phyloP scores from a whole-genome alignment of 2,329 filamentous ascomycete species.

The Aureobasidium namibiae region DNA sequence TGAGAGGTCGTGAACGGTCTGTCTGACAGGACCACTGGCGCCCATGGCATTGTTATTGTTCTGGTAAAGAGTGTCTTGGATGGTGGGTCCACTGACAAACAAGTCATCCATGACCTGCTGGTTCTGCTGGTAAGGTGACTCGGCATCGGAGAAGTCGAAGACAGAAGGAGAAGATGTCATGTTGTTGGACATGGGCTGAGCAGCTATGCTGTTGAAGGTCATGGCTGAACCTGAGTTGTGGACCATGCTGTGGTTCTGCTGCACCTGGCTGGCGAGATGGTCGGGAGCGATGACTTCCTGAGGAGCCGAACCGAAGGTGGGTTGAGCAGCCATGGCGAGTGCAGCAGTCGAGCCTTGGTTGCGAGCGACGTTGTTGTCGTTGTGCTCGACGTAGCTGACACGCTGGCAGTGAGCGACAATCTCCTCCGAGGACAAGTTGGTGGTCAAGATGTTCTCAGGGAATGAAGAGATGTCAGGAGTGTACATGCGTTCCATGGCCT shows the following conservation, averaged over 20 bases:
- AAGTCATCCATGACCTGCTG: neutral
- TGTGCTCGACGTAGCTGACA: conserved; percentile 21
- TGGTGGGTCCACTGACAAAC: neutral
- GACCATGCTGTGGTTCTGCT: neutral
- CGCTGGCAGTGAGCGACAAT: conserved; percentile 24
- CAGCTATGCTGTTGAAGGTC: neutral
- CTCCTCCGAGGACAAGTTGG: conserved; percentile 28
- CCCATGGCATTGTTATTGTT: conserved; percentile 8
- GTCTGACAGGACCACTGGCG: conserved; percentile 3
- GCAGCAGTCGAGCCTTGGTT: conserved; percentile 15
- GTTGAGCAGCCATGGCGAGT: conserved; percentile 18
- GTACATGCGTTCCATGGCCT: conserved; percentile 19
- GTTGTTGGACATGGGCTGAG: neutral
- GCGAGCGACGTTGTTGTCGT: conserved; percentile 13
- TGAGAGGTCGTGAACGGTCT: conserved; percentile 7
- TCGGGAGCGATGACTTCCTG: neutral
- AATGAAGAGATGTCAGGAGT: conserved; percentile 16
- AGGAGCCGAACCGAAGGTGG: neutral
- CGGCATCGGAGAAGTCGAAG: neutral
- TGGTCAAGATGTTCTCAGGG: conserved; percentile 19
- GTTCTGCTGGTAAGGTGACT: neutral
- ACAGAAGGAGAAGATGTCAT: neutral
- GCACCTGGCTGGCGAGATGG: neutral
- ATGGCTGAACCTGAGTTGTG: neutral
- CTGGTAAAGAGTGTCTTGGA: neutral